Conservation (phyloP, 169 alveolate species). For the Eimeria brunetti region DNA sequence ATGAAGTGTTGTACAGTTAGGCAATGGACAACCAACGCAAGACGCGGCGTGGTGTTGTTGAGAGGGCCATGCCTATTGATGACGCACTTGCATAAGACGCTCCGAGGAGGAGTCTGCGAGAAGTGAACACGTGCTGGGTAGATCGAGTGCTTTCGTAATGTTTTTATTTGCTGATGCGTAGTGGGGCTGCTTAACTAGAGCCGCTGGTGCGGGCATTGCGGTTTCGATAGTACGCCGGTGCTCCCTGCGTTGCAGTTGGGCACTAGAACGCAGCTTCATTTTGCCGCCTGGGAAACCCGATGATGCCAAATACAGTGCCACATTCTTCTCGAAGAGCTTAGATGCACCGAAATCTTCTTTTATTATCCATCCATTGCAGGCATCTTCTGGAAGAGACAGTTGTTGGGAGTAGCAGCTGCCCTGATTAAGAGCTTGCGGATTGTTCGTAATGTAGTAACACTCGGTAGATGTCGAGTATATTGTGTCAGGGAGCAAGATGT, state of each 20-base stretch:
- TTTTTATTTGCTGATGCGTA: constrained; percentile 64
- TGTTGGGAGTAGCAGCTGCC: constrained; percentile 13
- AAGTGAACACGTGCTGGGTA: constrained; percentile 57
- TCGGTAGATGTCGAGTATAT: constrained; percentile 42
- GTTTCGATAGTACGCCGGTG: constrained; percentile 1
- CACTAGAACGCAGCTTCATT: neutral
- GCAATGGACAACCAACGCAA: neutral
- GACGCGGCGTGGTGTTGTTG: neutral
- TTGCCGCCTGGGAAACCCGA: constrained; percentile 55
- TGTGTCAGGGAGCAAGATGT: constrained; percentile 74
- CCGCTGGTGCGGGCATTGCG: constrained; percentile 71
- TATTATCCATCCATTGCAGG: constrained; percentile 69
- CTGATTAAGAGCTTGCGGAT: constrained; percentile 33
- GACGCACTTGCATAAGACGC: constrained; percentile 77
- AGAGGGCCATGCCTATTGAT: neutral
- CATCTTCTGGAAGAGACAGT: constrained; percentile 23
- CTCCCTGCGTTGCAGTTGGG: constrained; percentile 20
- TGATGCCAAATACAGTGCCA: constrained; percentile 39
- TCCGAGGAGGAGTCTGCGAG: constrained; percentile 71
- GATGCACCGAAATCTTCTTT: constrained; percentile 73
- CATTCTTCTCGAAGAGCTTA: constrained; percentile 76
- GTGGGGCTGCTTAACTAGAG: constrained; percentile 76
- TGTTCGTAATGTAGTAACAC: constrained; percentile 64
- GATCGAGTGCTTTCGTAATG: constrained; percentile 76
- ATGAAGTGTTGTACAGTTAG: neutral